phyloP scores from a whole-genome alignment of 2,329 filamentous ascomycete species.

The Hymenoscyphus repandus region DNA sequence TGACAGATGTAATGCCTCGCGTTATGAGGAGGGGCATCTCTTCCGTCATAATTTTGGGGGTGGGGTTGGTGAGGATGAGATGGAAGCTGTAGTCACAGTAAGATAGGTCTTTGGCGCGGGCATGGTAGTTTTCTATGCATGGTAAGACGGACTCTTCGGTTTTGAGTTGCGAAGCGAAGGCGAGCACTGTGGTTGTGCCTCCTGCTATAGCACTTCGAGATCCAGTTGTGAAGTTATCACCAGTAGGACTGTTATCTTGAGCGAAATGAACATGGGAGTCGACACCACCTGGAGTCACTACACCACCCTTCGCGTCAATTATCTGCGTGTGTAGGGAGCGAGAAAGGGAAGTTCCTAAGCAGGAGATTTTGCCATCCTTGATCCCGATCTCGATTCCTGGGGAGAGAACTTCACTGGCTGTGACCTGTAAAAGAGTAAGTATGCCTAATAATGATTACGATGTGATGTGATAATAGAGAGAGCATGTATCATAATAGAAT shows the following conservation, averaged over 20 bases:
- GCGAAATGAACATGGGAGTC: conserved; percentile 45
- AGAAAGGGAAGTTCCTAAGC: conserved; percentile 37
- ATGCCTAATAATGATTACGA: conserved; percentile 1
- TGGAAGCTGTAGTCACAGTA: conserved; percentile 56
- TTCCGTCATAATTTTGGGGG: conserved; percentile 33
- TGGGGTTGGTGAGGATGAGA: conserved; percentile 44
- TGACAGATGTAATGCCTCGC: conserved; percentile 42
- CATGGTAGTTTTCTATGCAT: conserved; percentile 43
- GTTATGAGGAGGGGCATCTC: conserved; percentile 38
- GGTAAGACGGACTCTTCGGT: conserved; percentile 39
- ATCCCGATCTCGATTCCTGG: conserved; percentile 42
- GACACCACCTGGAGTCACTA: conserved; percentile 42
- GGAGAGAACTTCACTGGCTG: conserved; percentile 40
- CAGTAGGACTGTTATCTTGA: conserved; percentile 39
- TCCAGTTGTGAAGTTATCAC: conserved; percentile 38
- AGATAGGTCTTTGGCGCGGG: conserved; percentile 37
- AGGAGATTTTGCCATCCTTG: conserved; percentile 39
- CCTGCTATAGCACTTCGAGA: conserved; percentile 51
- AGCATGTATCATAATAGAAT: no score
- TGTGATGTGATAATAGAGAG: no score
- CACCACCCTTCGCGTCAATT: conserved; percentile 41
- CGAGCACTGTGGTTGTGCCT: conserved; percentile 53
- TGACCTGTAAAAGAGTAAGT: conserved; percentile 33
- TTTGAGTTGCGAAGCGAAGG: conserved; percentile 51
- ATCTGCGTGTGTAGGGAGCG: conserved; percentile 31